Base-by-base conservation (phyloP, 1,284 basidiomycete genomes). In the Tilletia walkeri region DNA sequence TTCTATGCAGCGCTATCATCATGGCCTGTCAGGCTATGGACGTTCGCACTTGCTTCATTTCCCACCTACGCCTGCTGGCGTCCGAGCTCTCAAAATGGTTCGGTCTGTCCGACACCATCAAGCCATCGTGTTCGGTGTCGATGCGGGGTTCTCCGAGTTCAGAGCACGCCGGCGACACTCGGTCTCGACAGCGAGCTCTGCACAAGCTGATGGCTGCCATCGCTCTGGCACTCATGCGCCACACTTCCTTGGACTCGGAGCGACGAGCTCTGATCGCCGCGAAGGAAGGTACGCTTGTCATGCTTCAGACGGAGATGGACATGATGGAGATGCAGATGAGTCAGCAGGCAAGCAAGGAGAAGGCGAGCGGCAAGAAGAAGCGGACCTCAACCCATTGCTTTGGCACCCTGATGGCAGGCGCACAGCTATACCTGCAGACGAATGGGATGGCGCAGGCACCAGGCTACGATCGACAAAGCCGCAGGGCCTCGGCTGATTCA, bases 21-120 rank as follows among this genome's bases (percentile, higher is more conserved):
- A 38, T 50, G 36, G 53, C 48, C 4, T 61, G 53, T n/a, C 67
- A 67, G 49, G 67, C 67, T 24, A 10, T 67, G 39, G 67, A 67
- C 34, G 10, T 67, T 1, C 47, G 67, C 14, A 34, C 24, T 7
- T 50, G 53, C 18, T 67, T 67, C 47, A 20, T 67, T 14, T 20
- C 47, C 2, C 41, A 49, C 24, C 47, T 67, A n/a, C 20, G 14
- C 4, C 53, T 56, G 14, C 45, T 67, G 0, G 53, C 24, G 16
- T 20, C 9, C 20, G 10, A 54, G 12, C 4, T 67, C 36, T 63
- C 59, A 6, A 16, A 63, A 7, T 63, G 59, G 59, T 7, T 63
- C 34, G 59, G 36, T 36, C 59, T 63, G 3, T 16, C 9, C 1
- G 20, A 18, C 50, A 18, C 10, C 50, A 53, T 24, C 50, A 24